Base-by-base conservation (phyloP, 106 monocot genomes). In the Dendrobium officinale region DNA sequence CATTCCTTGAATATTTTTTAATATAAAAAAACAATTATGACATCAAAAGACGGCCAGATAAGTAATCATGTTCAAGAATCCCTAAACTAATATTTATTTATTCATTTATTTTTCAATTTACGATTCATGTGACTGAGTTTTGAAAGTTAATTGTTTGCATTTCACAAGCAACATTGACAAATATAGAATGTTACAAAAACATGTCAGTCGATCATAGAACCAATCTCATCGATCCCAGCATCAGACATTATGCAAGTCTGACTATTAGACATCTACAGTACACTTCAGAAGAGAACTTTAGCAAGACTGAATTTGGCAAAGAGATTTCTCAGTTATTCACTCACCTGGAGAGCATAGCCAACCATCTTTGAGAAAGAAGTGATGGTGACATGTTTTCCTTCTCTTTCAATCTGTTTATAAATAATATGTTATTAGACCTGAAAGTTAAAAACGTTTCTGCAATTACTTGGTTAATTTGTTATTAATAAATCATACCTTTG, bases 351-450 rank as follows among this genome's bases (percentile, higher is more conserved):
- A 80, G 98, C 81, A 85, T 86, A 93, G 16, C 95, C 98, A 85
- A 99, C 95, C 98, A 99, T 95, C 83, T 93, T 99, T 48, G 98
- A 99, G 86, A 86, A 93, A 61, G 98, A 88, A 61, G 90, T 91
- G 75, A 99, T 95, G 0, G 98, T 99, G 2, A 99, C 90, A 80
- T 93, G 85, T 37, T 93, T 99, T 56, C 98, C 95, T 87, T 90
- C 87, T 41, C 88, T 83, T 81, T 99, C 98, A 77, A 99, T 93
- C 98, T 99, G 87, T 26, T 83, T 72, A 43, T 59, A 24, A 33
- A 55, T 22, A n/a, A 78, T 5, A 80, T 19, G 24, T 5, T 59
- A 55, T 10, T 13, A 51, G 20, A 20, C 61, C 61, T 22, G n/a
- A 22, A 61, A 61, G 19, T 33, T 49, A 55, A 81, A 49, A 33